Conservation (phyloP, 805 yeast genomes). For the Saturnispora silvae region DNA sequence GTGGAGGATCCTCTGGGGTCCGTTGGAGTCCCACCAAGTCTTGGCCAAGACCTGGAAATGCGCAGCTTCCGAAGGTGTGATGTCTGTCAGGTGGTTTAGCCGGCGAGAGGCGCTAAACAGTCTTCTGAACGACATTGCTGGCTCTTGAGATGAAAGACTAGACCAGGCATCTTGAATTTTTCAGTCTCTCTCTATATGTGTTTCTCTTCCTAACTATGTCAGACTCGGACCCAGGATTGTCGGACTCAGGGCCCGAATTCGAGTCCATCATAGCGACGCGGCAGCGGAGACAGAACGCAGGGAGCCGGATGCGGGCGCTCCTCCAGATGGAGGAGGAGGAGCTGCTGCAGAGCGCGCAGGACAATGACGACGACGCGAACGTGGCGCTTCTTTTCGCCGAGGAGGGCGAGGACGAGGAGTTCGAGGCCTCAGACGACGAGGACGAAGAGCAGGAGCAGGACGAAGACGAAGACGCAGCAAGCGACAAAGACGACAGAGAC, state of each 20-base stretch:
- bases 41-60: conserved; percentile 83
- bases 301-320: conserved; percentile 65
- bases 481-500: conserved; percentile 14
- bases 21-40: conserved; percentile 97
- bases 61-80: conserved; percentile 52
- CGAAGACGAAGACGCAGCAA: conserved; percentile 24
- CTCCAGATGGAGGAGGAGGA: conserved; percentile 54
- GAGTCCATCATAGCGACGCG: conserved; percentile 67
- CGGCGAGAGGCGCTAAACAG: neutral
- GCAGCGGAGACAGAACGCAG: conserved; percentile 78
- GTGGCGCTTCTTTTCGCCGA: conserved; percentile 61
- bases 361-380: conserved; percentile 61
- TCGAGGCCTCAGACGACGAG: conserved; percentile 19
- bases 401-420: conserved; percentile 39
- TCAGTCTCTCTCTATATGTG: too few species aligned
- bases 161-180: too few species aligned
- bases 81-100: conserved; percentile 22
- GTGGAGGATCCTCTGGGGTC: conserved; percentile 88
- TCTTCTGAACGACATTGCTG: neutral
- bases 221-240: too few species aligned
- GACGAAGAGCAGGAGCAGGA: conserved; percentile 22
- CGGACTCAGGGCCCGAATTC: too few species aligned
- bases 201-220: too few species aligned
- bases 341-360: too few species aligned
- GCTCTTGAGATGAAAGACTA: too few species aligned